Conservation (phyloP, 2,329 filamentous ascomycete genomes). For the Phialemonium atrogriseum region DNA sequence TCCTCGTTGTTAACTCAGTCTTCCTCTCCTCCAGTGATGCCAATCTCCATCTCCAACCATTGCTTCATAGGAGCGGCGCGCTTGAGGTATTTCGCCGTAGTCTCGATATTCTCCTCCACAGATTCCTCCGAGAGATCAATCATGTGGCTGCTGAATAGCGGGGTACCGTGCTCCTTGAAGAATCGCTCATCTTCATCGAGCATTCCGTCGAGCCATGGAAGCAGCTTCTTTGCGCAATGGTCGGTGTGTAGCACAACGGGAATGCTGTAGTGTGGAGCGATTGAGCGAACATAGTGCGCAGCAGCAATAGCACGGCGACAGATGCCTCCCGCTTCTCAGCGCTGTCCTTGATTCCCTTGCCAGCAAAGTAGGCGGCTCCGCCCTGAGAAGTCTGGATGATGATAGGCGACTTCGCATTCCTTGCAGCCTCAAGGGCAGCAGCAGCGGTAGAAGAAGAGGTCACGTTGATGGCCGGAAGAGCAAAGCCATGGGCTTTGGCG, state of each 20-base stretch:
- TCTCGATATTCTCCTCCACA: constrained; percentile 84
- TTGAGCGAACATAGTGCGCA: constrained; percentile 85
- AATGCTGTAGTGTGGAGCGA: constrained; percentile 81
- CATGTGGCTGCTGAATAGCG: constrained; percentile 96
- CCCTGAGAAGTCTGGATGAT: constrained; percentile 92
- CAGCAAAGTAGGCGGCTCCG: constrained; percentile 86
- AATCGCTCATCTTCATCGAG: constrained; percentile 87
- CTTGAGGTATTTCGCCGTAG: constrained; percentile 88
- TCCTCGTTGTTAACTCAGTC: constrained; percentile 88
- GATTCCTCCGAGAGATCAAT: constrained; percentile 93
- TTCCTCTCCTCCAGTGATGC: constrained; percentile 93
- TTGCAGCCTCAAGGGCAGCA: constrained; percentile 85
- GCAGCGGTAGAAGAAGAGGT: constrained; percentile 77
- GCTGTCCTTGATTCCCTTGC: constrained; percentile 75
- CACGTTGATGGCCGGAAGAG: constrained; percentile 87
- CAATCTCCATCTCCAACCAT: constrained; percentile 88
- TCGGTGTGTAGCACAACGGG: constrained; percentile 95
- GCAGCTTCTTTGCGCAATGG: constrained; percentile 55
- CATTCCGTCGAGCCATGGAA: constrained; percentile 44
- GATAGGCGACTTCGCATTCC: constrained; percentile 83
- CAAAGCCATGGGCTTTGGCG: constrained; percentile 78
- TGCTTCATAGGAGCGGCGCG: constrained; percentile 83
- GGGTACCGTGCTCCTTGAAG: constrained; percentile 89
- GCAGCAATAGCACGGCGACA: constrained; percentile 76
- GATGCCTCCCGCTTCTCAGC: constrained; percentile 72